Conservation (phyloP, 768 basidiomycete species). For the Brasilioporus rufonigricans region DNA sequence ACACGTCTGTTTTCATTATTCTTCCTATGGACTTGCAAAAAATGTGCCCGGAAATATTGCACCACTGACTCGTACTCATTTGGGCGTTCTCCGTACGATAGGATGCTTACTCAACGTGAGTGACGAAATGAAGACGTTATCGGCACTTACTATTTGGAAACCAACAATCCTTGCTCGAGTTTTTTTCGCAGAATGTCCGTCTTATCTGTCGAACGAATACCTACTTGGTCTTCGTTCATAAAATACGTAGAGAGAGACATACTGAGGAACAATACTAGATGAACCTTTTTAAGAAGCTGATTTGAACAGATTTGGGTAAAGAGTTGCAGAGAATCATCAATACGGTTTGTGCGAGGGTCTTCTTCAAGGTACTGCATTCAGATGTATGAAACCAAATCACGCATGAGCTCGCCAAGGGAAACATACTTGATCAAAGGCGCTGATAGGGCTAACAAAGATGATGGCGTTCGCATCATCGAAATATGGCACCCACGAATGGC, state of each 20-base stretch:
- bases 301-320: slow-evolving; percentile 87
- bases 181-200: slow-evolving; percentile 76
- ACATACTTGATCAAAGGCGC: slow-evolving; percentile 72
- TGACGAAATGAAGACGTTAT: neutral
- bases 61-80: slow-evolving; percentile 82
- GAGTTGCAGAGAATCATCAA: slow-evolving; percentile 85
- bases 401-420: neutral
- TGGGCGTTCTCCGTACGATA: slow-evolving; percentile 76
- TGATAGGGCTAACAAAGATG: slow-evolving; percentile 77
- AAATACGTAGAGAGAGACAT: slow-evolving; percentile 21
- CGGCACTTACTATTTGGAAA: slow-evolving; percentile 72
- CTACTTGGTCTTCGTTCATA: neutral
- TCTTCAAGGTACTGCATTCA: slow-evolving; percentile 73
- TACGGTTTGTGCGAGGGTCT: slow-evolving; percentile 80
- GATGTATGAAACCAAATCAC: neutral
- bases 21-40: slow-evolving; percentile 72
- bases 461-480: slow-evolving; percentile 72
- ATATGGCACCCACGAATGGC: slow-evolving; percentile 74
- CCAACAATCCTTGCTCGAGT: slow-evolving; percentile 62
- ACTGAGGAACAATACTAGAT: slow-evolving; percentile 59
- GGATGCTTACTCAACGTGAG: slow-evolving; percentile 49
- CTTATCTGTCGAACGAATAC: slow-evolving; percentile 48
- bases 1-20: slow-evolving; percentile 80
- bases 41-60: slow-evolving; percentile 86
- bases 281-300: slow-evolving; percentile 68